phyloP scores from a whole-genome alignment of 2,329 filamentous ascomycete species.

The Stenocarpella maydis region DNA sequence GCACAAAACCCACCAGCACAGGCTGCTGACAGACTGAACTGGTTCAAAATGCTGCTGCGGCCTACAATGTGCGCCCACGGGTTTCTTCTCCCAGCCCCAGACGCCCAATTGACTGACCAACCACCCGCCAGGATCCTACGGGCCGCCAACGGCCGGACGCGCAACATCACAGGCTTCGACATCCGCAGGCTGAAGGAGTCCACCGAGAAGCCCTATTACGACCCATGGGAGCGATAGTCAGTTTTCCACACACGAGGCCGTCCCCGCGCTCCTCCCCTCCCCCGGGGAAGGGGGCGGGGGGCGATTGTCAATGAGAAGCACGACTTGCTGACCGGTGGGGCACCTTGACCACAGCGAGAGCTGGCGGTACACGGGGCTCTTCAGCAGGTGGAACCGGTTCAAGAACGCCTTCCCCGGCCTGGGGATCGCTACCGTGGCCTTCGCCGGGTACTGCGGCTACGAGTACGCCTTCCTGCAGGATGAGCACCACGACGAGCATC shows the following conservation, averaged over 20 bases:
- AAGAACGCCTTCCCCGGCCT: slow-evolving; percentile 87
- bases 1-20: slow-evolving; percentile 19
- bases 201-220: slow-evolving; percentile 68
- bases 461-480: slow-evolving; percentile 88
- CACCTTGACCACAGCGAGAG: slow-evolving; percentile 73
- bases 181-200: slow-evolving; percentile 80
- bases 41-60: slow-evolving; percentile 46
- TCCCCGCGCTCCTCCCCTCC: no score
- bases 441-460: slow-evolving; percentile 87
- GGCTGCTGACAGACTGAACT: slow-evolving; percentile 31
- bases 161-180: slow-evolving; percentile 93
- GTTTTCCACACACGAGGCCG: slow-evolving; percentile 44
- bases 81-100: not conserved
- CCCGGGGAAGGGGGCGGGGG: no score
- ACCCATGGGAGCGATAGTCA: slow-evolving; percentile 72
- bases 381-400: slow-evolving; percentile 90
- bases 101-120: slow-evolving; percentile 15
- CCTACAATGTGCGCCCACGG: slow-evolving; percentile 46
- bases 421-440: slow-evolving; percentile 91
- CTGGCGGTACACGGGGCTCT: slow-evolving; percentile 92
- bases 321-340: slow-evolving; percentile 11
- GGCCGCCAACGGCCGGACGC: slow-evolving; percentile 60
- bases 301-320: not conserved
- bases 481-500: slow-evolving; percentile 63
- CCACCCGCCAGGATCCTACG: slow-evolving; percentile 59